Evolutionary conservation across 129 eudicot genomes (phyloP).

Genomic region (Tagetes patula): DNA sequence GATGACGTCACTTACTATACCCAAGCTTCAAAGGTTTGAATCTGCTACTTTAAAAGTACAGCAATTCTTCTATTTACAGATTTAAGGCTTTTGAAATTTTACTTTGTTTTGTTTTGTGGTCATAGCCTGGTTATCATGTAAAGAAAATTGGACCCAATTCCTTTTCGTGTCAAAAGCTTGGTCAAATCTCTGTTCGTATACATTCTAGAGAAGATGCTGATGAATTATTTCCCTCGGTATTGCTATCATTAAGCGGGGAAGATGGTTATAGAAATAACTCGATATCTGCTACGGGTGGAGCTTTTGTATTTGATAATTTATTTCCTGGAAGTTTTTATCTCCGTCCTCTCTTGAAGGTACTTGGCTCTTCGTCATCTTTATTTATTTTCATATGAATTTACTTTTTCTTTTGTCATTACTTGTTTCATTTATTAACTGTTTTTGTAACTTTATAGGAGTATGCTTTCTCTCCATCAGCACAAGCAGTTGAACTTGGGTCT

Average conservation of each 20-base stretch:
- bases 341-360: slow-evolving; percentile 93
- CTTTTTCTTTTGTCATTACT: neutral
- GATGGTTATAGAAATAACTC: slow-evolving; percentile 98
- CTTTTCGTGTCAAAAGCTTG: slow-evolving; percentile 94
- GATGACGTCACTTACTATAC: slow-evolving; percentile 77
- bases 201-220: slow-evolving; percentile 61
- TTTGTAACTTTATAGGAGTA: slow-evolving; percentile 61
- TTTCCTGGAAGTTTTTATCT: slow-evolving; percentile 98
- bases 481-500: slow-evolving; percentile 91
- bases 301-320: slow-evolving; percentile 63
- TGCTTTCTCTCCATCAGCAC: slow-evolving; percentile 90
- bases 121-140: slow-evolving; percentile 82
- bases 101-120: slow-evolving; percentile 1
- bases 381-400: neutral
- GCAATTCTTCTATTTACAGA: slow-evolving; percentile 4
- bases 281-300: slow-evolving; percentile 81
- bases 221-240: slow-evolving; percentile 83
- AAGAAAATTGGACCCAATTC: slow-evolving; percentile 73
- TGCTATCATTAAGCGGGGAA: slow-evolving; percentile 92
- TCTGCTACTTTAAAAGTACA: slow-evolving; percentile 10
- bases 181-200: slow-evolving; percentile 78
- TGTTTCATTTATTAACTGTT: neutral
- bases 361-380: slow-evolving; percentile 5
- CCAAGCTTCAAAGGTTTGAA: slow-evolving; percentile 89
- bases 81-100: slow-evolving; percentile 7